Base-by-base conservation (phyloP, 345 rosid species). In the Anastatica hierochuntica region DNA sequence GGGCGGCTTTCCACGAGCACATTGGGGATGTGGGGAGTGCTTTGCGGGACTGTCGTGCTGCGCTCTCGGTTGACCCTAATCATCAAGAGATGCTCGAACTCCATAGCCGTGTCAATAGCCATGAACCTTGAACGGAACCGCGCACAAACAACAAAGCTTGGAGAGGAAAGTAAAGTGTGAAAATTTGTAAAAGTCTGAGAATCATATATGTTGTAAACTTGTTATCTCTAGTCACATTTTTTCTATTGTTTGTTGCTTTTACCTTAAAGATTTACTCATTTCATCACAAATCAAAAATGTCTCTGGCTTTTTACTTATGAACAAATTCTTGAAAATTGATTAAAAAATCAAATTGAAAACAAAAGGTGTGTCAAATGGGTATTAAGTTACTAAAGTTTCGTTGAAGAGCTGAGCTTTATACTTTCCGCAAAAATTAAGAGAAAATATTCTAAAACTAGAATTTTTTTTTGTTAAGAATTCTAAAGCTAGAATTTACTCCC, bases 1-100 rank as follows among this genome's bases (percentile, higher is more conserved):
- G 97, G 17, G 98, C 98, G 0, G 97, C 98, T 16, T 92, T 92
- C 70, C 85, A 88, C 1, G 97, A 92, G 77, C 94, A 88, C 20
- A 63, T 71, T 0, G 86, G 94, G 1, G 90, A 88, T 53, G 95
- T 73, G 0, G 12, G 64, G 20, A 83, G 74, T 9, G 98, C 88
- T 1, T 72, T 81, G 7, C 60, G 94, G 20, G 98, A 92, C 63
- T 92, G 98, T 57, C 88, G 95, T 20, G 97, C 98, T 0, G 98
- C 98, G 37, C 94, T 92, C 18, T 88, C 90, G 5, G 83, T 92
- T 0, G 98, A 92, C 40, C 98, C 98, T 14, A 78, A 83, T 43
- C 94, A 92, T 68, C 96, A 74, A 68, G 98, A 92, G 63, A 85
- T 85, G 94, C 69, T 81, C 30, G 98, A 88, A 58, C 88, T 92